Percentiles rank a stretch among this genome's conserved stretches.
Conservation (phyloP, 768 basidiomycete genomes). For the Cystobasidium tubakii region DNA sequence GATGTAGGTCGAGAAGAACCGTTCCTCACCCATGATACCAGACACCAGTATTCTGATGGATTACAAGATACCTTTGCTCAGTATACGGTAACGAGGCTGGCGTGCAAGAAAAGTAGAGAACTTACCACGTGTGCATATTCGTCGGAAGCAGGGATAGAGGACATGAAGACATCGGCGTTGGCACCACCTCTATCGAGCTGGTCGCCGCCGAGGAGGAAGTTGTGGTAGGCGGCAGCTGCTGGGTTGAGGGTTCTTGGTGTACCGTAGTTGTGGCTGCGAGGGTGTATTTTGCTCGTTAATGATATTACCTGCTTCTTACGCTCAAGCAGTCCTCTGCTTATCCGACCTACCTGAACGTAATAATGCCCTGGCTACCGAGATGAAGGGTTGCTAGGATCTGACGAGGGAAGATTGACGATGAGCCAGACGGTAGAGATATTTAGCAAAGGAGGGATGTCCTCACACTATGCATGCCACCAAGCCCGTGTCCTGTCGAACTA, state of each 20-base stretch:
- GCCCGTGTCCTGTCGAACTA: conserved; percentile 25
- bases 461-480: conserved; percentile 29
- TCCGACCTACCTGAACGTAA: not conserved
- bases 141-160: not conserved
- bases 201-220: conserved; percentile 1
- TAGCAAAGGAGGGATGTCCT: not conserved
- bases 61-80: no score
- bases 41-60: conserved; percentile 12
- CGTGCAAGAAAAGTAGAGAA: no score
- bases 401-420: not conserved
- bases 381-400: conserved; percentile 1
- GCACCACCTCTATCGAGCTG: not conserved
- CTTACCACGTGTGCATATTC: not conserved
- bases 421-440: not conserved
- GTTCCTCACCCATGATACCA: not conserved
- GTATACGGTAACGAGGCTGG: no score
- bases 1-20: no score
- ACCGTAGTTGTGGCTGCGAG: conserved; percentile 2
- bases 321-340: no score
- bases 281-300: not conserved
- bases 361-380: not conserved
- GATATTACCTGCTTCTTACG: no score
- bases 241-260: not conserved
- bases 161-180: conserved; percentile 5
- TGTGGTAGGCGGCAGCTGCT: conserved; percentile 9